Evolutionary conservation across 2,329 filamentous ascomycete species (phyloP).

Genomic region (Fusarium concolor): DNA sequence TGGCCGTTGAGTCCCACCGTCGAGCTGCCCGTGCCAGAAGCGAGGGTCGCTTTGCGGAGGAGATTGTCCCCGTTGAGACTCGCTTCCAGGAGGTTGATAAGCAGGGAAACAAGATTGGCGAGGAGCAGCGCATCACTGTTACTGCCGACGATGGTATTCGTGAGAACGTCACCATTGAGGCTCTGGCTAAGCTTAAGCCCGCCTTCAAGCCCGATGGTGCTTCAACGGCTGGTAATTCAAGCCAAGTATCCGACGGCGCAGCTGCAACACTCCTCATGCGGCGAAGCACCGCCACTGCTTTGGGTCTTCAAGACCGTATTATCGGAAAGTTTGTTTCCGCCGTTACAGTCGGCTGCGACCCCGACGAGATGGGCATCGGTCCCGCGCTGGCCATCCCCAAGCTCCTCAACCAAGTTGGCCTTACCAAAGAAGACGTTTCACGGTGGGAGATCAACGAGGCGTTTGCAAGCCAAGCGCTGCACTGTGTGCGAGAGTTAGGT

Average conservation of each 20-base stretch:
- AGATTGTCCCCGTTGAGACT: constrained; percentile 85
- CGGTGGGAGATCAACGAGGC: constrained; percentile 96
- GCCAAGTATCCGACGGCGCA: constrained; percentile 89
- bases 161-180: constrained; percentile 73
- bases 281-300: constrained; percentile 78
- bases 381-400: constrained; percentile 88
- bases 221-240: constrained; percentile 87
- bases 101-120: constrained; percentile 66
- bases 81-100: constrained; percentile 73
- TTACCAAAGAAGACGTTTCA: constrained; percentile 76
- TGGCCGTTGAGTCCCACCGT: constrained; percentile 79
- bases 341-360: constrained; percentile 79
- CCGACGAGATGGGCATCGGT: constrained; percentile 95
- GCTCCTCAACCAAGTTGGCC: constrained; percentile 75
- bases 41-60: constrained; percentile 76
- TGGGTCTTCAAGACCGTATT: constrained; percentile 76
- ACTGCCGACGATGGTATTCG: constrained; percentile 86
- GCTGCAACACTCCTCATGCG: constrained; percentile 87
- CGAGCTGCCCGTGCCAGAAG: constrained; percentile 78
- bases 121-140: constrained; percentile 73
- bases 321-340: constrained; percentile 87
- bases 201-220: constrained; percentile 81
- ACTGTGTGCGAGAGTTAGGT: constrained; percentile 78
- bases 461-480: constrained; percentile 73
- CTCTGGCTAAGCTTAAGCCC: constrained; percentile 83